These are phyloP conservation scores for Thalassiosira gravida DNA, from an alignment of 352 stramenopile species.

Conservation along the genomic window DNA sequence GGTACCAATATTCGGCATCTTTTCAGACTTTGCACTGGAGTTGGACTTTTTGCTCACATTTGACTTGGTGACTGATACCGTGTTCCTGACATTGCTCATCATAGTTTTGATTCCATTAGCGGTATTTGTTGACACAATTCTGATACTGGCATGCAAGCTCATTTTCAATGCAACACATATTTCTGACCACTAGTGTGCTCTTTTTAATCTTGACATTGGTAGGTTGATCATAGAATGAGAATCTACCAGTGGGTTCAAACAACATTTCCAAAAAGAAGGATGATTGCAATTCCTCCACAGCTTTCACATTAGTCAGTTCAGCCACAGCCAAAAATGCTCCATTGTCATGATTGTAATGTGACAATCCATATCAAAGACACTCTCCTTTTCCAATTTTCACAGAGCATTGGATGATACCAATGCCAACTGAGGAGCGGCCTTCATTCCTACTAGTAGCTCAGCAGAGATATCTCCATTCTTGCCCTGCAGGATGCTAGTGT, in stretches of 20 bases:
- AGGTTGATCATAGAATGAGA: conserved; percentile 81
- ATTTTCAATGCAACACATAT: no score
- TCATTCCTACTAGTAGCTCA: conserved; percentile 70
- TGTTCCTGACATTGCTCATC: no score
- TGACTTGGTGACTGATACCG: no score
- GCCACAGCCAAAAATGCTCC: conserved; percentile 78
- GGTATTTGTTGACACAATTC: no score
- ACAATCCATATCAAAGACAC: conserved; percentile 80
- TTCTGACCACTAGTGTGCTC: conserved; percentile 43
- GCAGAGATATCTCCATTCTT: conserved; percentile 67
- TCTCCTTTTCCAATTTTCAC: conserved; percentile 63
- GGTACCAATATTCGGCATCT: no score
- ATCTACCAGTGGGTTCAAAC: conserved; percentile 74
- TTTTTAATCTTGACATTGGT: conserved; percentile 81
- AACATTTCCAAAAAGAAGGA: conserved; percentile 73
- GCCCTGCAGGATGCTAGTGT: conserved; percentile 71
- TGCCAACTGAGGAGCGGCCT: conserved; percentile 51
- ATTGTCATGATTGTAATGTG: conserved; percentile 72
- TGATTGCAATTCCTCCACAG: conserved; percentile 63
- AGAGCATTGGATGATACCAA: conserved; percentile 66
- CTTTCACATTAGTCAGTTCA: conserved; percentile 54
- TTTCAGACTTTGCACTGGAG: no score
- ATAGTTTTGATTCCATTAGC: no score
- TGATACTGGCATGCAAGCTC: no score
- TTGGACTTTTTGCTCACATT: no score